Percentiles rank a stretch among this genome's conserved stretches.
Conservation (phyloP, 2,329 filamentous ascomycete species). For the Graphiopsis chlorocephala region DNA sequence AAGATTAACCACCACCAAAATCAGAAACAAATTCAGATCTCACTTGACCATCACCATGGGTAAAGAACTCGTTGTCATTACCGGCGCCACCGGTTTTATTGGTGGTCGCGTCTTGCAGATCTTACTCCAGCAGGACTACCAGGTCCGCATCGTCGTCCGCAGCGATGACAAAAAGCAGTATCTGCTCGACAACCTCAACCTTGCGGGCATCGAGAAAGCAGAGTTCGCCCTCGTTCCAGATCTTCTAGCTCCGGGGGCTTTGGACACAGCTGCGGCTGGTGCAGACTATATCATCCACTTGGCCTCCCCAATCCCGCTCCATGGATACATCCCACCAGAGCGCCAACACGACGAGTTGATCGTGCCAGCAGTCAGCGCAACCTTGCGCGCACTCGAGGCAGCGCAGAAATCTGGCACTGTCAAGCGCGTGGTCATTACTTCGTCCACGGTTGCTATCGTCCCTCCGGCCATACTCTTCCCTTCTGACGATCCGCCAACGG, state of each 20-base stretch:
- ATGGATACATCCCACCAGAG: constrained; percentile 5
- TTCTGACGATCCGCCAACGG: not conserved
- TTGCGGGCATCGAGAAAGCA: constrained; percentile 19
- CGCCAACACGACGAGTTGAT: constrained; percentile 18
- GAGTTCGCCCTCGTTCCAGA: constrained; percentile 37
- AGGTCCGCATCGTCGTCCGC: constrained; percentile 27
- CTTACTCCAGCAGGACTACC: constrained; percentile 20
- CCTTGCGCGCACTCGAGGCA: constrained; percentile 37
- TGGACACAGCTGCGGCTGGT: constrained; percentile 40
- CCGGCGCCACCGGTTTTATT: constrained; percentile 14
- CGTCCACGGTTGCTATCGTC: constrained; percentile 5
- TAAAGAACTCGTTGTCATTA: constrained; percentile 11
- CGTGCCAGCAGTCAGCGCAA: constrained; percentile 35
- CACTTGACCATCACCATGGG: not conserved
- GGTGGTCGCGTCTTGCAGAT: constrained; percentile 4
- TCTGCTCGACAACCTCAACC: constrained; percentile 4
- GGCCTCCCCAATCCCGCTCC: constrained; percentile 24
- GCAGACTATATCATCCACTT: constrained; percentile 40
- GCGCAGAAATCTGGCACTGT: constrained; percentile 36
- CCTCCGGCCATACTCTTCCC: constrained; percentile 2
- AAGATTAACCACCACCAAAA: not conserved
- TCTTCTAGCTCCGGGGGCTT: constrained; percentile 37
- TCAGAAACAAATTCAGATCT: not conserved
- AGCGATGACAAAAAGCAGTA: constrained; percentile 19
- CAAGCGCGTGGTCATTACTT: constrained; percentile 42